These are phyloP conservation scores for Trypanosoma scelopori DNA, from an alignment of 208 protist species.

Conservation along the genomic window DNA sequence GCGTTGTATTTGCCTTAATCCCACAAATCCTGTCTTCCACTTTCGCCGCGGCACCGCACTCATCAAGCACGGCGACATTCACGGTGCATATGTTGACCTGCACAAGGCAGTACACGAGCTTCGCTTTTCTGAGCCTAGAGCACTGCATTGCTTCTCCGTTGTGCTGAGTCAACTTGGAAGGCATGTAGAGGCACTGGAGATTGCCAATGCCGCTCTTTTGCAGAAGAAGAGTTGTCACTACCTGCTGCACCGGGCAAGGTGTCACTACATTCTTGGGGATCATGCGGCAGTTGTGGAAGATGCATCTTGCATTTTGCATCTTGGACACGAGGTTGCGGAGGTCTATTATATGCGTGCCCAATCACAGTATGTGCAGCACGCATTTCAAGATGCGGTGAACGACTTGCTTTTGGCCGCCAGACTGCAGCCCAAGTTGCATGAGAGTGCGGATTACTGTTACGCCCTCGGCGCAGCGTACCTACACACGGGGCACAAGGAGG, in stretches of 20 bases:
- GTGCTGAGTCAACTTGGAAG: constrained; percentile 38
- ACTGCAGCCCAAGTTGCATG: constrained; percentile 38
- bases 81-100: constrained; percentile 47
- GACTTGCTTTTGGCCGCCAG: constrained; percentile 58
- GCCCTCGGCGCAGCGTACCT: constrained; percentile 47
- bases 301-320: constrained; percentile 1
- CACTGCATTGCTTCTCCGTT: constrained; percentile 56
- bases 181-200: constrained; percentile 46
- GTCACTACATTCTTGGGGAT: constrained; percentile 32
- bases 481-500: constrained; percentile 18
- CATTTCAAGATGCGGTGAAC: constrained; percentile 45
- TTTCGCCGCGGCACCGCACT: constrained; percentile 48
- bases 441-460: constrained; percentile 46
- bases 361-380: constrained; percentile 62
- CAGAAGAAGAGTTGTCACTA: constrained; percentile 28
- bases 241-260: constrained; percentile 34
- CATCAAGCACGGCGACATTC: constrained; percentile 34
- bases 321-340: constrained; percentile 37
- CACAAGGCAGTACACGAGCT: constrained; percentile 30
- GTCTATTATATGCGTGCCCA: constrained; percentile 81
- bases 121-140: constrained; percentile 30
- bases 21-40: constrained; percentile 37
- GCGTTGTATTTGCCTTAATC: constrained; percentile 44
- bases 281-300: constrained; percentile 32
- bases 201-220: constrained; percentile 41